Evolutionary conservation across 2,329 filamentous ascomycete species (phyloP).

Genomic region (Madurella mycetomatis): DNA sequence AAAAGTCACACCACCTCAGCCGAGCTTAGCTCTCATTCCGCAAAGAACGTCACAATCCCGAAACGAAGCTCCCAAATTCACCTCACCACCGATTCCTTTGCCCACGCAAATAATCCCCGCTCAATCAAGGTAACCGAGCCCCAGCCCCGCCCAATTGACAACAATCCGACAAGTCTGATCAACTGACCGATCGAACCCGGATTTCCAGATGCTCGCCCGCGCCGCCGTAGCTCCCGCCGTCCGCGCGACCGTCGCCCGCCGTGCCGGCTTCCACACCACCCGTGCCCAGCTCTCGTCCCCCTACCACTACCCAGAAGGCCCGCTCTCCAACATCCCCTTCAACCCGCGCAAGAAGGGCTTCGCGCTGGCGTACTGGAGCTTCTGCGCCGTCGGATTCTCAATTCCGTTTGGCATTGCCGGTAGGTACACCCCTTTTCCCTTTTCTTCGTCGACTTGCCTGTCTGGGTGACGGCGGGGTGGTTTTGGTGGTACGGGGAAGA

Average conservation of each 20-base stretch:
- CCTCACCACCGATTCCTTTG: conserved; percentile 6
- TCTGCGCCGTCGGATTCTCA: conserved; percentile 54
- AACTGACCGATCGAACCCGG: background rate
- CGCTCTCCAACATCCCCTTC: conserved; percentile 93
- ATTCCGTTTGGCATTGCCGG: conserved; percentile 61
- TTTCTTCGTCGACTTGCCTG: background rate
- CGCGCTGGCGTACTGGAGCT: conserved; percentile 74
- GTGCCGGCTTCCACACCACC: conserved; percentile 83
- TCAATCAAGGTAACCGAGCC: conserved; percentile 15
- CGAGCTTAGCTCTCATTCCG: conserved; percentile 18
- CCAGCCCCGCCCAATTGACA: background rate
- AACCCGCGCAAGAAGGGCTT: conserved; percentile 91
- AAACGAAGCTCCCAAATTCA: conserved; percentile 13
- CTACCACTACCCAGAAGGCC: conserved; percentile 98
- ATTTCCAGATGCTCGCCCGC: conserved; percentile 87
- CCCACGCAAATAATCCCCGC: background rate
- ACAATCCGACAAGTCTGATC: background rate
- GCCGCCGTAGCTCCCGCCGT: conserved; percentile 49
- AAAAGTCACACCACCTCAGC: conserved; percentile 25
- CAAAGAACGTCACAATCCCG: conserved; percentile 18
- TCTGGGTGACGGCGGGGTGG: no score
- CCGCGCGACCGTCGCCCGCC: conserved; percentile 64
- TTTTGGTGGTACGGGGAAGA: background rate
- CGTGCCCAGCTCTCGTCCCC: conserved; percentile 78
- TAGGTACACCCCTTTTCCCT: conserved; percentile 38